phyloP scores from a whole-genome alignment of 2,329 filamentous ascomycete species.

The Thelonectria olida region DNA sequence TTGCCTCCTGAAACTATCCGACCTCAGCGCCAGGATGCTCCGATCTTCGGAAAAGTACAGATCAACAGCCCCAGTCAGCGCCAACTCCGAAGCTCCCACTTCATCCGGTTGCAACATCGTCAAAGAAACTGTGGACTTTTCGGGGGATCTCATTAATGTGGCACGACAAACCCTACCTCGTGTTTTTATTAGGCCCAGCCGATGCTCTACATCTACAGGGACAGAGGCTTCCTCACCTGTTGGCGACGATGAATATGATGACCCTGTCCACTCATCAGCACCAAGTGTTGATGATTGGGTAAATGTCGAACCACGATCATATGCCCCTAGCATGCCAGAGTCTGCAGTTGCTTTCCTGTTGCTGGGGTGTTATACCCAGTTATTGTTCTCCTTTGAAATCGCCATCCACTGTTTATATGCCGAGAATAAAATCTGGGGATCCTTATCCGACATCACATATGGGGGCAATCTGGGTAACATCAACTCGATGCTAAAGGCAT shows the following conservation, averaged over 20 bases:
- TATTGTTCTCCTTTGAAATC: slow-evolving; percentile 21
- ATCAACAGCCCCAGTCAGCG: too few relatives aligned
- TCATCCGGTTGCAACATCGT: slow-evolving; percentile 13
- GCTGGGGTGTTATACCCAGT: slow-evolving; percentile 22
- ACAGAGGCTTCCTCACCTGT: background rate
- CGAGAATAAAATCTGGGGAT: slow-evolving; percentile 2
- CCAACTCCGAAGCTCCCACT: background rate
- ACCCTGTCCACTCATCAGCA: background rate
- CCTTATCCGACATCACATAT: background rate
- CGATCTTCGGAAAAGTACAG: slow-evolving; percentile 15
- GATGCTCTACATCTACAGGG: background rate
- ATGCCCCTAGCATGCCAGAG: slow-evolving; percentile 13
- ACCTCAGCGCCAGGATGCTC: slow-evolving; percentile 21
- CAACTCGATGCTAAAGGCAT: slow-evolving; percentile 20
- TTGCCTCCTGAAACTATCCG: slow-evolving; percentile 16
- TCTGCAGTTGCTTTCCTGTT: slow-evolving; percentile 20
- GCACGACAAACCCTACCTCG: slow-evolving; percentile 17
- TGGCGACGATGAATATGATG: slow-evolving; percentile 4
- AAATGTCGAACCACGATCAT: background rate
- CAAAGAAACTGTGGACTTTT: slow-evolving; percentile 23
- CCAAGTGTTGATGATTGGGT: slow-evolving; percentile 9
- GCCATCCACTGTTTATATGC: slow-evolving; percentile 20
- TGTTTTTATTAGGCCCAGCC: background rate
- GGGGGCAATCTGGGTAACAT: slow-evolving; percentile 8
- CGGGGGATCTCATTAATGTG: slow-evolving; percentile 23